phyloP scores from a whole-genome alignment of 2,329 filamentous ascomycete species.

The Zymoseptoria brevis region DNA sequence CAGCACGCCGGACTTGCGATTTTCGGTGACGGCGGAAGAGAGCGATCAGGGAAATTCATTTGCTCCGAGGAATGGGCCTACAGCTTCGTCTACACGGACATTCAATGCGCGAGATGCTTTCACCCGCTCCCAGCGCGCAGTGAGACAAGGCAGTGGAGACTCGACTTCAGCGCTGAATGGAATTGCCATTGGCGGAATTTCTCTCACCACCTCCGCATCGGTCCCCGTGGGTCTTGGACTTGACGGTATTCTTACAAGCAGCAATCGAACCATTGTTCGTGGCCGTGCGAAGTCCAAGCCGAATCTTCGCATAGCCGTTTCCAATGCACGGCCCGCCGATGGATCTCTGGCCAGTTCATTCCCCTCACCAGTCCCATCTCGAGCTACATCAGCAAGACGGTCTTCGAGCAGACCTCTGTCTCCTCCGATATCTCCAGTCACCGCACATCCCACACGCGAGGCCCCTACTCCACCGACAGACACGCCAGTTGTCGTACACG shows the following conservation, averaged over 20 bases:
- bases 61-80: background rate
- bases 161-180: background rate
- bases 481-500: background rate
- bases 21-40: conserved; percentile 5
- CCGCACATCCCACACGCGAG: conserved; percentile 1
- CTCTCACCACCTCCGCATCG: background rate
- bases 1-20: conserved; percentile 12
- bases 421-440: background rate
- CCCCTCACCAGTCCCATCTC: conserved; percentile 15
- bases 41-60: background rate
- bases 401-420: background rate
- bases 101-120: background rate
- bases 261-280: background rate
- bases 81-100: background rate
- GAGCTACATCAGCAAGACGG: background rate
- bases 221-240: background rate
- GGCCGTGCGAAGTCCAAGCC: conserved; percentile 9
- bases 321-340: conserved; percentile 2
- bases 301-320: conserved; percentile 14
- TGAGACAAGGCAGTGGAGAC: background rate
- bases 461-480: background rate
- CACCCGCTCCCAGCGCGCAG: background rate
- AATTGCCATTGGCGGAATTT: background rate
- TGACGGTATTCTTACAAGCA: background rate
- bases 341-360: conserved; percentile 15